Conservation (phyloP, 768 basidiomycete species). For the Phlegmacium glaucopus region DNA sequence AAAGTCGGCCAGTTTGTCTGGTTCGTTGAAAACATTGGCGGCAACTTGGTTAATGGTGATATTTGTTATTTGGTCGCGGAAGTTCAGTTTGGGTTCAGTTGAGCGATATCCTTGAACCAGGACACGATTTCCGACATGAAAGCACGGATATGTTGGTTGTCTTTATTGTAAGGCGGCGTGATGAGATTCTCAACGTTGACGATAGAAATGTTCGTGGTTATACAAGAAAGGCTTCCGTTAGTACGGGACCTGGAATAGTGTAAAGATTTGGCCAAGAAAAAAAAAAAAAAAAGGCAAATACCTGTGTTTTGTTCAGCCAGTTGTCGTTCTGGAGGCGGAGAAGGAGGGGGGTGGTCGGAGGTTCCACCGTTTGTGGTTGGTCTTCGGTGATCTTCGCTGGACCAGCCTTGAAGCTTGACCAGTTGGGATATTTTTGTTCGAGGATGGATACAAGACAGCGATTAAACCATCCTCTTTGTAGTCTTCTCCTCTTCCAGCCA, state of each 20-base stretch:
- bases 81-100: too few species aligned
- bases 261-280: too few species aligned
- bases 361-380: conserved; percentile 43
- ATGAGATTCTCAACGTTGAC: conserved; percentile 83
- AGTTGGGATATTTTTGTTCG: conserved; percentile 84
- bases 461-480: conserved; percentile 89
- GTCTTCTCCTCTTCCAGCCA: conserved; percentile 49
- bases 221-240: conserved; percentile 87
- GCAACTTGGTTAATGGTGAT: conserved; percentile 93
- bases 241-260: conserved; percentile 51
- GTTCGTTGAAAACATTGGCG: conserved; percentile 94
- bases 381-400: conserved; percentile 34
- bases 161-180: conserved; percentile 83
- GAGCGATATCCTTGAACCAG: conserved; percentile 98
- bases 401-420: conserved; percentile 85
- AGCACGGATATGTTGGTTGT: conserved; percentile 92
- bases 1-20: conserved; percentile 96
- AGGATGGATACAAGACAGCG: conserved; percentile 91
- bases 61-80: conserved; percentile 97
- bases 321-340: too few species aligned
- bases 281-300: too few species aligned
- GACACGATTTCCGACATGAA: conserved; percentile 96
- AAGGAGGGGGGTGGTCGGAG: conserved; percentile 48
- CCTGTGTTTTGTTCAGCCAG: too few species aligned
- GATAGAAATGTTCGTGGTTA: conserved; percentile 77